Evolutionary conservation across 2,329 filamentous ascomycete species (phyloP).

Genomic region (Trichoderma atroviride): DNA sequence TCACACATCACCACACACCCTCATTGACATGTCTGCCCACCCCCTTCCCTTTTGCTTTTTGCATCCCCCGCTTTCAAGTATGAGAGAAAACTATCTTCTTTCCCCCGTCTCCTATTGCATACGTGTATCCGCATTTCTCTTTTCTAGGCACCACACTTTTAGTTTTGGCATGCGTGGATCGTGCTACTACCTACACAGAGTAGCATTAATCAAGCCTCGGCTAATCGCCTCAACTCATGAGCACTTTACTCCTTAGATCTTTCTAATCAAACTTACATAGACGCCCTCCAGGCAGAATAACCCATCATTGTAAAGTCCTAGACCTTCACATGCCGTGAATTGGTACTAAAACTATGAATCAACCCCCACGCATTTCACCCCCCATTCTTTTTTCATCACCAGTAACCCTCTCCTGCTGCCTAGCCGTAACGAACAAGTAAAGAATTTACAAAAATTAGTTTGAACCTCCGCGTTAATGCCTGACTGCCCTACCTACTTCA

Average conservation of each 20-base stretch:
- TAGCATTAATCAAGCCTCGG: not conserved
- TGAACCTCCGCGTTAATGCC: not conserved
- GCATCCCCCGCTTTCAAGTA: slow-evolving; percentile 9
- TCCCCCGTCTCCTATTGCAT: not conserved
- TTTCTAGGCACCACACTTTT: slow-evolving; percentile 9
- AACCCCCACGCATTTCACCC: not conserved
- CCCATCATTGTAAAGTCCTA: not conserved
- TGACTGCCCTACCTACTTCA: not conserved
- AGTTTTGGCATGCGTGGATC: not conserved
- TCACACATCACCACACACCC: not conserved
- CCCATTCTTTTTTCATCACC: not conserved
- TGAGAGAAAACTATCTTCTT: not conserved
- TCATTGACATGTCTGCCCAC: not conserved
- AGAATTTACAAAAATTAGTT: not conserved
- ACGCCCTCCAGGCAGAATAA: not conserved
- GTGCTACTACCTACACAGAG: not conserved
- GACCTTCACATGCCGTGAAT: not conserved
- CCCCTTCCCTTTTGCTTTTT: not conserved
- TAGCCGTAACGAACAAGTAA: not conserved
- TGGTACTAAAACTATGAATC: not conserved
- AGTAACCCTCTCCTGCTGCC: not conserved
- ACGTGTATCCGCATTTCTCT: not conserved
- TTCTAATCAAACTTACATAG: not conserved
- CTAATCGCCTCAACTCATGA: not conserved
- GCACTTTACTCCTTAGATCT: not conserved